These are phyloP conservation scores for Bothriochloa decipiens DNA, from an alignment of 176 grass and related monocot genomes.

Conservation along the genomic window DNA sequence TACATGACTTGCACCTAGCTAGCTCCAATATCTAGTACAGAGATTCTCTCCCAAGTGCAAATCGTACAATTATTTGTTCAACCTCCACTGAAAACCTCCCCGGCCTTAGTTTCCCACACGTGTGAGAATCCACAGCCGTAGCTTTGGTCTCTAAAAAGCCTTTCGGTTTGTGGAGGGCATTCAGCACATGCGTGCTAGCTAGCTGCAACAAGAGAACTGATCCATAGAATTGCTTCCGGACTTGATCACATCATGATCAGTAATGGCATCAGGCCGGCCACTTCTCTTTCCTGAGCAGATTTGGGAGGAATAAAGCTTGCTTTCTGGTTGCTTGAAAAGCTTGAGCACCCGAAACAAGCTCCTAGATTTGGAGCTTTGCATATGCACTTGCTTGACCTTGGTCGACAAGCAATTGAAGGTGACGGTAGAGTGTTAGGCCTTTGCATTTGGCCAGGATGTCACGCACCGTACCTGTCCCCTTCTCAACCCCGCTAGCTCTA, in stretches of 20 bases:
- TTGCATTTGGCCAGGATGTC: constrained; percentile 7
- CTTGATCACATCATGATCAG: not conserved
- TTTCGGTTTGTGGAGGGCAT: constrained; percentile 24
- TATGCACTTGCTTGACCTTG: constrained; percentile 30
- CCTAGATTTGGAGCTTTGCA: constrained; percentile 9
- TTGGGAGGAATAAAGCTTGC: constrained; percentile 46
- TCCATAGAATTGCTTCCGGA: not conserved
- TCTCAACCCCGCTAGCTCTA: not conserved
- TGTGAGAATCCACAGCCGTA: constrained; percentile 38
- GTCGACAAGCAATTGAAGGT: constrained; percentile 26
- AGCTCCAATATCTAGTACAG: constrained; percentile 22
- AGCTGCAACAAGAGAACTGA: not conserved
- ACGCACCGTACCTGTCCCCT: constrained; percentile 24
- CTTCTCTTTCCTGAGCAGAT: not conserved
- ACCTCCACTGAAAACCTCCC: constrained; percentile 1
- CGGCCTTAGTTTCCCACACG: not conserved
- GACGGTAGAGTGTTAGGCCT: constrained; percentile 19
- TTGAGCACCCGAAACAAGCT: not conserved
- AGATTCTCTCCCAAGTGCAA: not conserved
- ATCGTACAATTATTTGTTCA: not conserved
- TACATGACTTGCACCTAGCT: not conserved
- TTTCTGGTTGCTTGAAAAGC: constrained; percentile 17
- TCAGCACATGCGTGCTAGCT: constrained; percentile 40
- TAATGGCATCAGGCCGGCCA: not conserved
- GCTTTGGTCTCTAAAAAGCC: not conserved